Evolutionary conservation across 306 rosid genomes (phyloP), one percentile per base, ranked within the genome.

Genomic region (Mucuna pruriens): DNA sequence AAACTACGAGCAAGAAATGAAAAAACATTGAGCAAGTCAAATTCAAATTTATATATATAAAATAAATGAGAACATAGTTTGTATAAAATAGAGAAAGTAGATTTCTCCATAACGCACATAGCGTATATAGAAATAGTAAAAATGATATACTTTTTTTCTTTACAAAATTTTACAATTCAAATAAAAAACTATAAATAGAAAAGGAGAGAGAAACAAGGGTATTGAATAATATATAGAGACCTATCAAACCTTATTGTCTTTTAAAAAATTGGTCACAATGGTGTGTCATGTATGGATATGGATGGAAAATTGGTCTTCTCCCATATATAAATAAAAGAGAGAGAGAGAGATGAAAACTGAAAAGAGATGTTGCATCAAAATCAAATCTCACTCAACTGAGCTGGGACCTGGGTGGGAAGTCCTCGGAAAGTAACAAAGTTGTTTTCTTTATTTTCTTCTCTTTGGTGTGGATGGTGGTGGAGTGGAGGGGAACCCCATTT

Each of bases 381-480:
- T 44, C 19, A 58, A 36, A 38, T 49, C 16, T 3, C 45, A 40
- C 82, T 40, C 12, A 34, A 25, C 44, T 26, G 16, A 54, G 20
- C 42, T 60, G 44, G 71, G 71, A 13, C 39, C 46, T 66, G 54
- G 71, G 7, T 0, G 25, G 67, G 40, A 74, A 74, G 62, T 65
- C 20, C 12, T 65, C 51, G 40, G 51, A 76, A 65, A 52, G 11
- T 34, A 52, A 38, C 15, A 17, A 74, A 10, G 10, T 25, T 69
- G 16, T 33, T 76, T 9, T 25, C 5, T 77, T n/a, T n/a, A n/a
- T 7, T 66, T 54, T 36, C 55, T 64, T 48, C 74, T 65, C 57
- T 61, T 2, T 3, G 39, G 12, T 29, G 68, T 62, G 13, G 7
- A 2, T 67, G 9, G 40, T 15, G 60, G 49, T 68, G 38, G 31